These are phyloP conservation scores for Notholithocarpus densiflorus DNA, from an alignment of 306 rosid species.

Conservation along the genomic window DNA sequence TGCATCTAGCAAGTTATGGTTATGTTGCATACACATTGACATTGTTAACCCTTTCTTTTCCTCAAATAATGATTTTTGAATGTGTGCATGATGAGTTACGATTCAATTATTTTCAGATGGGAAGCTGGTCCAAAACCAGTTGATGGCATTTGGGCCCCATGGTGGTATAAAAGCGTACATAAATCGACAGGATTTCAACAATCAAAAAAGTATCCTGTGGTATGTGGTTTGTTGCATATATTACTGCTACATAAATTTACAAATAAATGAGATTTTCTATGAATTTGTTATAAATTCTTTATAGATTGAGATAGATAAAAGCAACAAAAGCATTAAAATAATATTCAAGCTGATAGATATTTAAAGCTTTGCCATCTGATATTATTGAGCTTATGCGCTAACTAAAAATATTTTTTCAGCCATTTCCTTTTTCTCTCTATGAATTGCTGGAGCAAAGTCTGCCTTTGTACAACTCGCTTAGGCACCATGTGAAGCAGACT, in stretches of 20 bases:
- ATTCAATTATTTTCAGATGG: slow-evolving; percentile 57
- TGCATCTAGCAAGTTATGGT: not conserved
- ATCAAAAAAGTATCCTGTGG: slow-evolving; percentile 54
- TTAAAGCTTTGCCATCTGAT: not conserved
- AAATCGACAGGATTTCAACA: slow-evolving; percentile 58
- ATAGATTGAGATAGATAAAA: not conserved
- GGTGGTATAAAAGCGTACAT: slow-evolving; percentile 72
- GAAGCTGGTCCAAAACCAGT: slow-evolving; percentile 72
- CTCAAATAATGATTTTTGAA: slow-evolving; percentile 5
- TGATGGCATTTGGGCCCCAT: slow-evolving; percentile 86
- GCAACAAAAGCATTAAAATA: not conserved
- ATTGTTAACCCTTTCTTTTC: not conserved
- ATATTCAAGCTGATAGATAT: not conserved
- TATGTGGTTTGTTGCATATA: slow-evolving; percentile 24
- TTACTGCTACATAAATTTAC: not conserved
- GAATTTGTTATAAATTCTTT: not conserved
- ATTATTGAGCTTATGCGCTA: slow-evolving; percentile 15
- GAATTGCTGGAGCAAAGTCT: slow-evolving; percentile 69
- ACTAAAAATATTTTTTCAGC: slow-evolving; percentile 36
- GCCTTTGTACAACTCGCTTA: slow-evolving; percentile 71
- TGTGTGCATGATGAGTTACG: slow-evolving; percentile 19
- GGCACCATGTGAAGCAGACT: slow-evolving; percentile 51
- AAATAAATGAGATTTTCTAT: not conserved
- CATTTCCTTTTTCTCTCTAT: slow-evolving; percentile 59
- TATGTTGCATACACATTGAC: slow-evolving; percentile 1